These are phyloP conservation scores for Zopfia rhizophila DNA, from an alignment of 2,329 filamentous ascomycete genomes.

Conservation along the genomic window DNA sequence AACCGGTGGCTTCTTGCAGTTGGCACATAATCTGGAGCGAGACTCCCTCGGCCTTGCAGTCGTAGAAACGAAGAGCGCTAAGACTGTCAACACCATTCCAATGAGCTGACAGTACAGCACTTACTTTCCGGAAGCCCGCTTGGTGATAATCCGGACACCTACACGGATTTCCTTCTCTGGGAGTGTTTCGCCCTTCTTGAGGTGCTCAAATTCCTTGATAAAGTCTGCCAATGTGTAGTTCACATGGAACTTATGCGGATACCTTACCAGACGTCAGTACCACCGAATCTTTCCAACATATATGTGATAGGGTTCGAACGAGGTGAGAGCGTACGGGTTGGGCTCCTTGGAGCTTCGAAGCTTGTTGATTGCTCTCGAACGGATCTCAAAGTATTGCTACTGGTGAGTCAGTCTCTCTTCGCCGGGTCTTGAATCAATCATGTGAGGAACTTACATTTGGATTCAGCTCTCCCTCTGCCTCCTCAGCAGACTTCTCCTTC, in stretches of 20 bases:
- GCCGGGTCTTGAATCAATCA: background rate
- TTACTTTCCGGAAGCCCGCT: conserved; percentile 65
- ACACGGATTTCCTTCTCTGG: conserved; percentile 80
- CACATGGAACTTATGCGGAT: conserved; percentile 93
- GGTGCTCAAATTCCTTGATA: conserved; percentile 76
- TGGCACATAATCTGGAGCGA: conserved; percentile 95
- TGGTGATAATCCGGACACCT: conserved; percentile 89
- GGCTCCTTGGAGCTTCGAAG: conserved; percentile 77
- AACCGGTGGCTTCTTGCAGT: conserved; percentile 77
- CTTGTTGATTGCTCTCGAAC: conserved; percentile 82
- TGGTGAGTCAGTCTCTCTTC: conserved; percentile 24
- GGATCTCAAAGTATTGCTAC: conserved; percentile 95
- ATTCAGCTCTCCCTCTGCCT: conserved; percentile 77
- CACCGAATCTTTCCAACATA: background rate
- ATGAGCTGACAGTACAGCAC: conserved; percentile 36
- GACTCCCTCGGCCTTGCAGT: conserved; percentile 78
- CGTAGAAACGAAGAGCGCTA: conserved; percentile 91
- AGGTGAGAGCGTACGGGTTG: conserved; percentile 64
- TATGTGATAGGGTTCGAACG: no score
- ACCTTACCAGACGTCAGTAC: conserved; percentile 49
- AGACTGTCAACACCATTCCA: conserved; percentile 64
- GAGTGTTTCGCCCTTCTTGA: conserved; percentile 88
- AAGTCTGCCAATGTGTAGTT: conserved; percentile 86
- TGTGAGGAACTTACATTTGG: conserved; percentile 69
- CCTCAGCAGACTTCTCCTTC: conserved; percentile 69